These are phyloP conservation scores for Fusarium begoniae DNA, from an alignment of 2,329 filamentous ascomycete genomes.

Conservation along the genomic window DNA sequence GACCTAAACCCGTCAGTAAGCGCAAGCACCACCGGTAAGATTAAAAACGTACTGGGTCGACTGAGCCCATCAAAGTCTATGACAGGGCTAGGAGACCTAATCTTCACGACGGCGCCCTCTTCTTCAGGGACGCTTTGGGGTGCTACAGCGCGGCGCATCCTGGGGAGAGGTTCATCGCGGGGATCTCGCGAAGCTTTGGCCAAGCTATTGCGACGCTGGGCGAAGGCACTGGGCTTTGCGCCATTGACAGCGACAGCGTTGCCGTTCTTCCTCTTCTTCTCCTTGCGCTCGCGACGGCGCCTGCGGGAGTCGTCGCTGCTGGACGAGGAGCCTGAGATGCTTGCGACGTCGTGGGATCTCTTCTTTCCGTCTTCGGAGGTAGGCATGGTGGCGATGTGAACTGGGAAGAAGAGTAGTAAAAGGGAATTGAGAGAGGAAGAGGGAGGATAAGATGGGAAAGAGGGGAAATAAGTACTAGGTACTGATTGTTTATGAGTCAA, in stretches of 20 bases:
- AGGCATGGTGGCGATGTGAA: constrained; percentile 38
- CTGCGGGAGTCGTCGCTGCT: constrained; percentile 46
- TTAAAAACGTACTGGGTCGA: constrained; percentile 59
- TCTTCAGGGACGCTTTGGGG: constrained; percentile 8
- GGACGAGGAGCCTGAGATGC: constrained; percentile 43
- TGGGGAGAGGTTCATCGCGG: constrained; percentile 60
- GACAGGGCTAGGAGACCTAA: constrained; percentile 59
- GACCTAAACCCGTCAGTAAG: constrained; percentile 52
- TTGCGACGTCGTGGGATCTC: constrained; percentile 41
- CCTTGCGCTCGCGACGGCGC: constrained; percentile 41
- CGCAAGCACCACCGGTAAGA: background rate
- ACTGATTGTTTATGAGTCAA: background rate
- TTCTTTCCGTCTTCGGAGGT: constrained; percentile 44
- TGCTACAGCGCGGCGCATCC: constrained; percentile 49
- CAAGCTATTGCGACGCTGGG: constrained; percentile 61
- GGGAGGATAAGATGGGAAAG: background rate
- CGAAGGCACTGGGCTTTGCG: constrained; percentile 42
- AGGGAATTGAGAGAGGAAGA: background rate
- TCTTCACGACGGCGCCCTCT: constrained; percentile 20
- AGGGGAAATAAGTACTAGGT: background rate
- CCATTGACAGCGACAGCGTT: constrained; percentile 45
- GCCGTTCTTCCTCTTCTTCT: constrained; percentile 31
- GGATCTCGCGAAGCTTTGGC: constrained; percentile 71
- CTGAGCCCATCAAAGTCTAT: constrained; percentile 71
- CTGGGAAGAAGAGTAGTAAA: background rate